A percentile compares a stretch with the other conserved stretches of the same genome.
Evolutionary conservation across 768 basidiomycete species (phyloP).

Genomic region (Mycena rebaudengoi): DNA sequence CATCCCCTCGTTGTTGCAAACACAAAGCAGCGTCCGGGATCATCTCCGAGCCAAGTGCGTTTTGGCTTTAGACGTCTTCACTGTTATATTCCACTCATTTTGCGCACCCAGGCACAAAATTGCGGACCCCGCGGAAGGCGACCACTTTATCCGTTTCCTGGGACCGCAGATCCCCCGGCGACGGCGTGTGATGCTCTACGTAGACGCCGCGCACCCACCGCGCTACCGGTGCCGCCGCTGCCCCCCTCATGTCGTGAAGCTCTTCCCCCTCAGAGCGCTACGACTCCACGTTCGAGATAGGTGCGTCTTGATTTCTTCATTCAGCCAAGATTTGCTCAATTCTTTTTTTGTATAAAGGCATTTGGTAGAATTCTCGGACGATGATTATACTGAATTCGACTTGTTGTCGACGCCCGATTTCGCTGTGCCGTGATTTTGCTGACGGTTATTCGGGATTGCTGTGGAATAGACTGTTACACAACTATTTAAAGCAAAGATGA

Average conservation of each 20-base stretch:
- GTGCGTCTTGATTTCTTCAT: background rate
- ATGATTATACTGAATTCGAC: background rate
- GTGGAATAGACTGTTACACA: background rate
- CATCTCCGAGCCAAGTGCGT: background rate
- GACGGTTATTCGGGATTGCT: background rate
- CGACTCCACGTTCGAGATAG: background rate
- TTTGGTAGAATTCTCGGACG: background rate
- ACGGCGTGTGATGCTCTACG: background rate
- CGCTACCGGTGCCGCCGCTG: slow-evolving; percentile 1
- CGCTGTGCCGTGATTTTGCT: background rate
- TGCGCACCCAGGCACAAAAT: background rate
- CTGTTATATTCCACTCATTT: background rate
- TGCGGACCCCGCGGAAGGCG: background rate
- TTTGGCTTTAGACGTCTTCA: too few species aligned
- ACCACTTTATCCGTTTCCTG: background rate
- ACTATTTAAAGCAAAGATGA: background rate
- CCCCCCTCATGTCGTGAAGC: background rate
- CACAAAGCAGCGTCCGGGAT: background rate
- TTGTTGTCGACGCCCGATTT: background rate
- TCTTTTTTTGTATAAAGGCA: too few species aligned
- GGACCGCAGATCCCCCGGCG: background rate
- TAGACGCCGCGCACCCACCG: background rate
- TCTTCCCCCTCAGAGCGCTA: background rate
- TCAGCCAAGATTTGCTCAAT: background rate
- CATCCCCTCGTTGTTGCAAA: background rate